Conservation (phyloP, 257 asterid genomes). For the Voacanga thouarsii region DNA sequence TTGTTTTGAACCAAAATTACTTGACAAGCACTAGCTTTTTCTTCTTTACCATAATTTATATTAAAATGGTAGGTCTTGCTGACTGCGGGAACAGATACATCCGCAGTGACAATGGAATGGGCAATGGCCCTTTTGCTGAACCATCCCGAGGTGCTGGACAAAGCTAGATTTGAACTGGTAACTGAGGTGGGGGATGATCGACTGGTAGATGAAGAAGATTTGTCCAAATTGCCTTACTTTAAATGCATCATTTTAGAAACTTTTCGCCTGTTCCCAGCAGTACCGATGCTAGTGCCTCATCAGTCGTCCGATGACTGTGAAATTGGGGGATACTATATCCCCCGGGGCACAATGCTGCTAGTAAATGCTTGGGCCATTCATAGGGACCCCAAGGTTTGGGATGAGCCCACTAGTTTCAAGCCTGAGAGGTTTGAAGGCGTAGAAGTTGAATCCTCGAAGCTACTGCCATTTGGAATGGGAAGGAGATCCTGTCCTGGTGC, state of each 20-base stretch:
- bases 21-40: not conserved
- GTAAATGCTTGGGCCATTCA: not conserved
- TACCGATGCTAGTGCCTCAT: conserved; percentile 50
- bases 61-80: not conserved
- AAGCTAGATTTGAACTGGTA: not conserved
- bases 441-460: not conserved
- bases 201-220: not conserved
- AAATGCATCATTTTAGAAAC: not conserved
- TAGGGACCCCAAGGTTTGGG: not conserved
- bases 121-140: not conserved
- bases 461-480: not conserved
- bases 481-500: not conserved
- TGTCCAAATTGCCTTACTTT: not conserved
- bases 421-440: not conserved
- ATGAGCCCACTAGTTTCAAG: not conserved
- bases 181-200: not conserved
- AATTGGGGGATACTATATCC: conserved; percentile 49
- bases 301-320: conserved; percentile 46
- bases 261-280: not conserved
- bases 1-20: not conserved
- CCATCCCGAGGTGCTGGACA: not conserved
- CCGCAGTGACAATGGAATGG: not conserved
- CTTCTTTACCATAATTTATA: not conserved
- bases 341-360: conserved; percentile 16
- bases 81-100: not conserved